A percentile compares a stretch with the other conserved stretches of the same genome.
Evolutionary conservation across 441 rosid genomes (phyloP).

Genomic region (Francoa sonchifolia): DNA sequence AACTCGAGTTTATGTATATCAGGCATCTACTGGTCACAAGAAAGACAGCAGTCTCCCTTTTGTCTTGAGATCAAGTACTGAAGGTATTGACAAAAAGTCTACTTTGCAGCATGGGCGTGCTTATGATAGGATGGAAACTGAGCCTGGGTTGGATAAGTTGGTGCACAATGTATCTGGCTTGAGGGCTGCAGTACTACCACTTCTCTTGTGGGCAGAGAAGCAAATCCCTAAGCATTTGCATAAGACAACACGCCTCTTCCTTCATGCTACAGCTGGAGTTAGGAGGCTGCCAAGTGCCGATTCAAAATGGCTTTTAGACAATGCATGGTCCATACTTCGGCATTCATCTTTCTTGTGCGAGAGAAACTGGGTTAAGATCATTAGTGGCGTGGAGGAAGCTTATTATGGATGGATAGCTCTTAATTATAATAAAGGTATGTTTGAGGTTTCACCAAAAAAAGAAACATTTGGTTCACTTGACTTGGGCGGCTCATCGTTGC

Average conservation of each 20-base stretch:
- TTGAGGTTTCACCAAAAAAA: constrained; percentile 59
- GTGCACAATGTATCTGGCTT: constrained; percentile 66
- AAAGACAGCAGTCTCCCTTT: constrained; percentile 60
- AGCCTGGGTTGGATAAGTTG: constrained; percentile 82
- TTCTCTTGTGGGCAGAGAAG: constrained; percentile 77
- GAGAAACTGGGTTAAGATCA: constrained; percentile 73
- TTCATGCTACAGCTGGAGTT: constrained; percentile 93
- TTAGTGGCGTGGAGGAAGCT: constrained; percentile 92
- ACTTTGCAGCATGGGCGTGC: constrained; percentile 55
- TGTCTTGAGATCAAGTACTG: constrained; percentile 47
- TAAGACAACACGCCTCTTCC: constrained; percentile 66
- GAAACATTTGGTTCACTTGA: constrained; percentile 93
- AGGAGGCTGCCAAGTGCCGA: constrained; percentile 68
- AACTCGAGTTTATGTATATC: constrained; percentile 77
- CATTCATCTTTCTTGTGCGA: constrained; percentile 58
- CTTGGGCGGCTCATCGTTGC: constrained; percentile 93
- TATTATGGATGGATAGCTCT: constrained; percentile 94
- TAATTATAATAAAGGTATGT: constrained; percentile 54
- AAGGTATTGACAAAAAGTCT: constrained; percentile 54
- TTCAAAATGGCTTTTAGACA: constrained; percentile 86
- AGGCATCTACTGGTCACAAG: constrained; percentile 48
- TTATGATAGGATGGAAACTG: constrained; percentile 96
- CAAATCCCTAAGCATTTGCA: constrained; percentile 76
- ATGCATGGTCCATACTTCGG: constrained; percentile 71
- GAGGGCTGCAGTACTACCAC: constrained; percentile 76